phyloP scores from a whole-genome alignment of 1,139 yeast genomes.

The Protomyces pachydermus region DNA sequence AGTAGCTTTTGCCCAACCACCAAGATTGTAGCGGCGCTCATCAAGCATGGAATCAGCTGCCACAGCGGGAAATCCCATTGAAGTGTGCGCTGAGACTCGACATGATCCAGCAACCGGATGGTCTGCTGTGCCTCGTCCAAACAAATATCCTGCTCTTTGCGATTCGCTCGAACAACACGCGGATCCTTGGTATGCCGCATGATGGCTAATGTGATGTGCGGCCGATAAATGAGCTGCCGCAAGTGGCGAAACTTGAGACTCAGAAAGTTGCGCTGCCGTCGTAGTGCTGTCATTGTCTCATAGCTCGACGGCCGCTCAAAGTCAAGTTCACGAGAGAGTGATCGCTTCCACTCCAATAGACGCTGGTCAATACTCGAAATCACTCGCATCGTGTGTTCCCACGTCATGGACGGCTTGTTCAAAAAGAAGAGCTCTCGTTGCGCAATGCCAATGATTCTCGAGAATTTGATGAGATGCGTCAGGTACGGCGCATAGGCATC shows the following conservation, averaged over 20 bases:
- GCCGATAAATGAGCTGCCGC: conserved; percentile 30
- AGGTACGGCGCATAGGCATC: conserved; percentile 26
- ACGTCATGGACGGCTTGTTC: conserved; percentile 27
- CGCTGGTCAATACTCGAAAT: conserved; percentile 26
- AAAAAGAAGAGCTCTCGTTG: conserved; percentile 30
- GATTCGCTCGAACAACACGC: conserved; percentile 2
- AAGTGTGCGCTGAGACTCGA: conserved; percentile 14
- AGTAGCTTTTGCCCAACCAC: conserved; percentile 22
- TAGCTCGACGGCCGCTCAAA: conserved; percentile 14
- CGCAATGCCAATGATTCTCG: conserved; percentile 29
- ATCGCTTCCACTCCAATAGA: conserved; percentile 28
- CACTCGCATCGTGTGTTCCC: conserved; percentile 17
- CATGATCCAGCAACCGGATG: conserved; percentile 21
- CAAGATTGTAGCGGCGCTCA: conserved; percentile 25
- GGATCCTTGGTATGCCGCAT: conserved; percentile 18
- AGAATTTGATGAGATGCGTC: conserved; percentile 26
- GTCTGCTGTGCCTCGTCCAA: conserved; percentile 18
- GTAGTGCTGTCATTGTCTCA: conserved; percentile 6
- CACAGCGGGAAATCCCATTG: conserved; percentile 25
- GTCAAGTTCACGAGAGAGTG: conserved; percentile 24
- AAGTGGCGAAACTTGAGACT: conserved; percentile 29
- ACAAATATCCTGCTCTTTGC: conserved; percentile 19
- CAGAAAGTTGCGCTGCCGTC: conserved; percentile 27
- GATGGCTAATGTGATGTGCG: conserved; percentile 23
- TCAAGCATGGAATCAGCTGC: conserved; percentile 25